These are phyloP conservation scores for Mortierella hygrophila DNA, from an alignment of 192 early-diverging fungal genomes.

Conservation along the genomic window DNA sequence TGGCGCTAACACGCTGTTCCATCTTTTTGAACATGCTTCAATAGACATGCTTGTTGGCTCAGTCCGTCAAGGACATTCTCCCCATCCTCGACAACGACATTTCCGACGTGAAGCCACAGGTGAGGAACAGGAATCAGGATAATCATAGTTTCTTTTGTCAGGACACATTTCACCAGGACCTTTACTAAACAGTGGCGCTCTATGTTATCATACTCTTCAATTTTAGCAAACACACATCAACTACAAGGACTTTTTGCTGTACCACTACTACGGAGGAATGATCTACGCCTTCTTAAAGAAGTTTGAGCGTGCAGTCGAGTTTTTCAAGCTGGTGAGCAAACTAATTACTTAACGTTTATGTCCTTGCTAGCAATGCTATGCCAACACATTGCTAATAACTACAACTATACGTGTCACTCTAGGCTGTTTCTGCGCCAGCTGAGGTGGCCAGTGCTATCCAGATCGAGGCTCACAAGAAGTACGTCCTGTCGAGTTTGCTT, in stretches of 20 bases:
- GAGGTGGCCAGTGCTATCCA: constrained; percentile 75
- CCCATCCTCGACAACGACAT: constrained; percentile 65
- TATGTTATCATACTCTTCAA: background rate
- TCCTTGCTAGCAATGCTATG: background rate
- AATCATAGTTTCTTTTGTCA: background rate
- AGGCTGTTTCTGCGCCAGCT: constrained; percentile 76
- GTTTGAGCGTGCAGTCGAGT: constrained; percentile 72
- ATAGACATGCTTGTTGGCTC: constrained; percentile 63
- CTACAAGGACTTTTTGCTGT: constrained; percentile 71
- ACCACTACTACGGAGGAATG: constrained; percentile 86
- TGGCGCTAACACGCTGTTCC: no score
- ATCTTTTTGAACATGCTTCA: background rate
- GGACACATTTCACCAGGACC: background rate
- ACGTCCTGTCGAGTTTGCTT: constrained; percentile 72
- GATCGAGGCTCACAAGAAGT: constrained; percentile 82
- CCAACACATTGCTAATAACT: background rate
- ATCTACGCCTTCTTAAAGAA: constrained; percentile 76
- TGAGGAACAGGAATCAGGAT: constrained; percentile 16
- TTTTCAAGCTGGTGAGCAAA: constrained; percentile 66
- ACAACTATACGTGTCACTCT: background rate
- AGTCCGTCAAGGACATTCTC: constrained; percentile 62
- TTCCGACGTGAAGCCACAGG: constrained; percentile 61
- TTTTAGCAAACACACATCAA: constrained; percentile 52
- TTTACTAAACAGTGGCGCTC: background rate
- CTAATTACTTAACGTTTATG: background rate